Percentiles rank a stretch among this genome's conserved stretches.
phyloP scores from a whole-genome alignment of 192 early-diverging fungal genomes.

The Linderina pennispora region DNA sequence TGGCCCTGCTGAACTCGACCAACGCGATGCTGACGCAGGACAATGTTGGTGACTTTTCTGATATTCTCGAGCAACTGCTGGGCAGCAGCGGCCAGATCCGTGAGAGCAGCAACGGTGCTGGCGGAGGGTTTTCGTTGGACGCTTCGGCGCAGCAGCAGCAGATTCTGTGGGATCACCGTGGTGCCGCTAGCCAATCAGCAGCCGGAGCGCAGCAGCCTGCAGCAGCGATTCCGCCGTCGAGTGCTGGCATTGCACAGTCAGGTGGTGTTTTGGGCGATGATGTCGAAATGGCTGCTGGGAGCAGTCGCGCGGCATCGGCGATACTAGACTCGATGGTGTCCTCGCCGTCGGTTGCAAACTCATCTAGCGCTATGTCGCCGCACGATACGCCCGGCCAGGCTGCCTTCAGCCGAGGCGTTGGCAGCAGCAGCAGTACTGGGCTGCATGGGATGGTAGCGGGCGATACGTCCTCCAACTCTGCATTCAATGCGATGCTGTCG shows the following conservation, averaged over 20 bases:
- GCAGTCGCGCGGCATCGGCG: slow-evolving; percentile 1
- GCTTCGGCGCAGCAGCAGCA: background rate
- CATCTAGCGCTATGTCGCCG: slow-evolving; percentile 22
- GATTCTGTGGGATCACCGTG: background rate
- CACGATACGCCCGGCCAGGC: too few species aligned
- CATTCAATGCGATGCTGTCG: background rate
- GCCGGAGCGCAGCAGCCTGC: slow-evolving; percentile 1
- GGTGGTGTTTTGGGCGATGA: slow-evolving; percentile 3
- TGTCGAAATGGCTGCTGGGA: background rate
- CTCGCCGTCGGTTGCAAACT: slow-evolving; percentile 24
- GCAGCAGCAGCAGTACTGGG: background rate
- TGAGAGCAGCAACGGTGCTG: slow-evolving; percentile 2
- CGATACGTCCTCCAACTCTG: background rate
- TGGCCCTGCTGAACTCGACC: slow-evolving; percentile 22
- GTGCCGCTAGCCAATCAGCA: background rate
- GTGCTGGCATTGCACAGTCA: too few species aligned
- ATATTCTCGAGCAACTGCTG: slow-evolving; percentile 28
- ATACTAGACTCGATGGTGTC: slow-evolving; percentile 21
- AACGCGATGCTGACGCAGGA: slow-evolving; percentile 31
- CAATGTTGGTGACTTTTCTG: slow-evolving; percentile 30
- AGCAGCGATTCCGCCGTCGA: slow-evolving; percentile 6
- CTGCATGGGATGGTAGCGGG: background rate
- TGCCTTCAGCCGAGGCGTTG: background rate
- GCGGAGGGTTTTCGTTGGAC: slow-evolving; percentile 1
- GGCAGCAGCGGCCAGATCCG: slow-evolving; percentile 8